Evolutionary conservation across 345 rosid species (phyloP), one percentile per base, ranked within the genome.

Genomic region (Turritis glabra): DNA sequence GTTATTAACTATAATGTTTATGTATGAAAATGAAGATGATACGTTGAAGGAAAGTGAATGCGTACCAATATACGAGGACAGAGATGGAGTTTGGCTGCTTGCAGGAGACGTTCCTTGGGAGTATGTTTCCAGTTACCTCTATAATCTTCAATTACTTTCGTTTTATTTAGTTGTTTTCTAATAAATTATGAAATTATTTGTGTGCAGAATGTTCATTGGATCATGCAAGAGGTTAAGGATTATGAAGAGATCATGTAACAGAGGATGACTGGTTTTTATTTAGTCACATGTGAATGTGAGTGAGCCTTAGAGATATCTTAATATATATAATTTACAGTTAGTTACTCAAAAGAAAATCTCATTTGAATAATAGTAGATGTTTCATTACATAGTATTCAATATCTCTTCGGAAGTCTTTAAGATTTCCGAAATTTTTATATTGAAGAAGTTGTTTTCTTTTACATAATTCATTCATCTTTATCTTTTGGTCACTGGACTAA

Each of bases 31-130:
- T 46, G 65, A 73, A 64, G 71, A 74, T 77, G 83, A 79, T 73
- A 80, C 75, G 19, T 76, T 43, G 3, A 43, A 73, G 47, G 64
- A 54, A 54, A 73, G 86, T 54, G 93, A 89, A 37, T 86, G 86
- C 75, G 83, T 87, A 71, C 89, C 90, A 57, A 87, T 90, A 41
- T 91, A 91, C 59, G 93, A 91, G 61, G 95, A 89, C 74, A 91
- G 82, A 81, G 93, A 91, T 64, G 90, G 93, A 63, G 95, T 89
- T 35, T 91, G 95, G 97, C 88, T 91, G 94, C 90, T 91, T 33
- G 90, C 80, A 37, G 94, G 97, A 4, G 94, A 89, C 72, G 95
- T 91, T 63, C 97, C 97, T n/a, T 91, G 97, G 97, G 83, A 82
- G 95, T 89, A 84, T 67, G 84, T 73, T 37, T 47, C 18, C 9